Evolutionary conservation across 2,329 filamentous ascomycete genomes (phyloP).

Genomic region (Fusarium pininemorale): DNA sequence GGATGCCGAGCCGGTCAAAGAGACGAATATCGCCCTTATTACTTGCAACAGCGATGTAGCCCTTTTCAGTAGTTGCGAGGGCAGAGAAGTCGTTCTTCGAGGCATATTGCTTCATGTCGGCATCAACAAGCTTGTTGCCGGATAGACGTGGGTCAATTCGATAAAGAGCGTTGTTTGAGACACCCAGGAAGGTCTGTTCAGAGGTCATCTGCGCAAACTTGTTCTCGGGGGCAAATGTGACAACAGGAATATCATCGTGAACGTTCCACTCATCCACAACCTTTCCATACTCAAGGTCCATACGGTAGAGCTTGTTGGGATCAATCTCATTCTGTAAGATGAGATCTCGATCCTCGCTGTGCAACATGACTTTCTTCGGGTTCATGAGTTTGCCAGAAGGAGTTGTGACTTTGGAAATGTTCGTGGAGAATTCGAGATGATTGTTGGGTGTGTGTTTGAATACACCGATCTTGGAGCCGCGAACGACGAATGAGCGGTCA

Average conservation of each 20-base stretch:
- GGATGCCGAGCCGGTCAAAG: slow-evolving; percentile 95
- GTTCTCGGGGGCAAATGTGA: slow-evolving; percentile 92
- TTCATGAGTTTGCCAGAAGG: slow-evolving; percentile 88
- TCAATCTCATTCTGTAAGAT: slow-evolving; percentile 85
- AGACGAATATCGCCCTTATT: slow-evolving; percentile 98
- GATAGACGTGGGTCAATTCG: slow-evolving; percentile 90
- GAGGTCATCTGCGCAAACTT: slow-evolving; percentile 98
- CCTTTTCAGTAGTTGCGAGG: slow-evolving; percentile 93
- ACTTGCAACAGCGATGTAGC: slow-evolving; percentile 94
- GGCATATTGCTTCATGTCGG: slow-evolving; percentile 92
- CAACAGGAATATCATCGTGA: slow-evolving; percentile 93
- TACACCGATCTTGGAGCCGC: slow-evolving; percentile 97
- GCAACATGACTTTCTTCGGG: slow-evolving; percentile 96
- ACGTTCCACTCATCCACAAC: slow-evolving; percentile 99
- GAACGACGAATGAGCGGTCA: slow-evolving; percentile 95
- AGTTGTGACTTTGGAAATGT: slow-evolving; percentile 94
- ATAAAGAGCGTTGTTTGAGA: slow-evolving; percentile 92
- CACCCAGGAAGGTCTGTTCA: slow-evolving; percentile 93
- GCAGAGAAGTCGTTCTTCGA: slow-evolving; percentile 98
- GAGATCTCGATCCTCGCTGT: slow-evolving; percentile 89
- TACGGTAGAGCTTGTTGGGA: slow-evolving; percentile 91
- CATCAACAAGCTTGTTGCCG: slow-evolving; percentile 91
- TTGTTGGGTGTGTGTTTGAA: slow-evolving; percentile 97
- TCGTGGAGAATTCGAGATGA: slow-evolving; percentile 93
- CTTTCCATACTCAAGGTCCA: slow-evolving; percentile 98